phyloP scores from a whole-genome alignment of 169 alveolate species.

The Plasmodium chabaudi region DNA sequence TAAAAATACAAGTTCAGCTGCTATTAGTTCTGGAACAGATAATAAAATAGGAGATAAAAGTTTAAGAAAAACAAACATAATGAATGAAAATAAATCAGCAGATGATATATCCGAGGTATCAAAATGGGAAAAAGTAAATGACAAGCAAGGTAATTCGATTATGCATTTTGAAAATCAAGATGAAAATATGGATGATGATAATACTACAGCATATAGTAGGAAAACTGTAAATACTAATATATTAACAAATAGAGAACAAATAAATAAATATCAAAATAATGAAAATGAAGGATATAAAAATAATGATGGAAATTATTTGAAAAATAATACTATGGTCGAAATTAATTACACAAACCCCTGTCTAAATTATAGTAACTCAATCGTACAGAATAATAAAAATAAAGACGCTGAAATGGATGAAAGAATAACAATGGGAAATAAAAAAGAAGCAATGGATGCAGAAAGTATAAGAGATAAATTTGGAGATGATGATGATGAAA shows the following conservation, averaged over 20 bases:
- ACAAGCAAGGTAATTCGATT: too few relatives aligned
- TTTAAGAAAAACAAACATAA: too few relatives aligned
- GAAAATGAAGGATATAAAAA: not conserved
- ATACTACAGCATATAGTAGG: not conserved
- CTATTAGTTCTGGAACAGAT: too few relatives aligned
- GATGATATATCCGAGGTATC: too few relatives aligned
- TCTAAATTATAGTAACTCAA: constrained; percentile 41
- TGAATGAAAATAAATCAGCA: too few relatives aligned
- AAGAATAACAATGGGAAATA: not conserved
- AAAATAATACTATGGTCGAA: constrained; percentile 9
- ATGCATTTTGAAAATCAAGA: too few relatives aligned
- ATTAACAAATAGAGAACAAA: not conserved
- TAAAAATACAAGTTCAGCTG: too few relatives aligned
- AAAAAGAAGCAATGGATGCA: not conserved
- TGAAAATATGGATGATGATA: not conserved
- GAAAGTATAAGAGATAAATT: not conserved
- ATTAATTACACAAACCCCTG: constrained; percentile 43
- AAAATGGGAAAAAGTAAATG: too few relatives aligned
- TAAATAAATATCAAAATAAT: not conserved
- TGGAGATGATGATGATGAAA: constrained; percentile 63
- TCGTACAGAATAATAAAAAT: too few relatives aligned
- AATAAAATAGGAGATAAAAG: too few relatives aligned
- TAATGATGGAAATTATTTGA: not conserved
- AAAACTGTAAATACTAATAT: not conserved
- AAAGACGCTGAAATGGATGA: not conserved